Base-by-base conservation (phyloP, 495 filamentous ascomycete genomes). In the Hypoxylon trugodes region DNA sequence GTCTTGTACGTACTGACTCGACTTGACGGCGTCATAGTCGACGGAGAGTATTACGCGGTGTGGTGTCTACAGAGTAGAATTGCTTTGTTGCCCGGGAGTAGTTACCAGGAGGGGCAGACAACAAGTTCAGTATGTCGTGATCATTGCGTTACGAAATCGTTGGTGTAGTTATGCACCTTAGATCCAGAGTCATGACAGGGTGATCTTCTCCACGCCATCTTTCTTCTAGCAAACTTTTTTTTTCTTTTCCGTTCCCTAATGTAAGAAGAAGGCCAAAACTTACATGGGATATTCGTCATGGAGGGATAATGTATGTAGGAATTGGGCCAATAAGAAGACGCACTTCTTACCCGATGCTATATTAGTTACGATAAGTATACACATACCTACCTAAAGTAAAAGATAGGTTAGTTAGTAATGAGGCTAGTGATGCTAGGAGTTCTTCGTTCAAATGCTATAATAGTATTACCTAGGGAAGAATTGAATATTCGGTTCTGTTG, bases 71-170 rank as follows among this genome's bases (percentile, higher is more conserved):
- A 19, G 32, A 51, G 48, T 35, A 26, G 32, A 8, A 10, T 46
- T 12, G 9, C 21, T 1, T 15, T 2, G 13, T 43, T 24, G 28
- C 13, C 13, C 18, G 35, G 30, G 57, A 32, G 38, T 57, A 12
- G 5, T 38, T 36, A 2, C 21, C 7, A 24, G 10, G 19, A 51
- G 32, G 18, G 4, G 35, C 26, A 42, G 41, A 35, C n/a, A n/a
- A n/a, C 4, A 43, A 43, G 36, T 30, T 21, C 35, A 48, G 16
- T 47, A 37, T 59, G 41, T 36, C 21, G 45, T 50, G 50, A 60
- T 50, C 5, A 19, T 48, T 60, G 30, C 62, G 42, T 55, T 50
- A 21, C 53, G 47, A 30, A 33, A 45, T 46, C 48, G 32, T 50
- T n/a, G 37, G 18, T 13, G 35, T 42, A 21, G 13, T 7, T 24